A percentile compares a stretch with the other conserved stretches of the same genome.
phyloP scores from a whole-genome alignment of 148 eudicot genomes.

The Arctostaphylos glauca region DNA sequence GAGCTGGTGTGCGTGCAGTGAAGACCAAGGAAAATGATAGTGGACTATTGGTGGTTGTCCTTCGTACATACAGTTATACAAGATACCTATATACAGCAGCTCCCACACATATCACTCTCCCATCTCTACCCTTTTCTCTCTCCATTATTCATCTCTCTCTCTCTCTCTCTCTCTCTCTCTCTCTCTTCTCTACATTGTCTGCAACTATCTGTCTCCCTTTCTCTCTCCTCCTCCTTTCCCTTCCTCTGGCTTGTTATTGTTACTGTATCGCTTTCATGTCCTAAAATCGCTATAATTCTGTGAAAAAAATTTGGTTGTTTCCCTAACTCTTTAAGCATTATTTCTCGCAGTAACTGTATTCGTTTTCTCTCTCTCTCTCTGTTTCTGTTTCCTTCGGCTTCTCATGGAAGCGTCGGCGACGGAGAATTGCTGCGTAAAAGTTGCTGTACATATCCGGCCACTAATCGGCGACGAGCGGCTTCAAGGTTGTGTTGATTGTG shows the following conservation, averaged over 20 bases:
- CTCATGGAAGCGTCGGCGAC: slow-evolving; percentile 43
- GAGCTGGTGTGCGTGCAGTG: slow-evolving; percentile 22
- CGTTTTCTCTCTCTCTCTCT: slow-evolving; percentile 11
- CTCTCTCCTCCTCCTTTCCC: not conserved
- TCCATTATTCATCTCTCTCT: slow-evolving; percentile 27
- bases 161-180: slow-evolving; percentile 25
- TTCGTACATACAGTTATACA: slow-evolving; percentile 3
- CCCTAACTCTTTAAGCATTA: not conserved
- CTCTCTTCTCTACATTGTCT: slow-evolving; percentile 16
- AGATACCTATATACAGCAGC: not conserved
- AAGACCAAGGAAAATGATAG: slow-evolving; percentile 32
- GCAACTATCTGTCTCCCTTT: slow-evolving; percentile 23
- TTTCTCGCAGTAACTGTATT: slow-evolving; percentile 6
- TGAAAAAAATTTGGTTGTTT: slow-evolving; percentile 9
- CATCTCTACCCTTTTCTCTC: slow-evolving; percentile 14
- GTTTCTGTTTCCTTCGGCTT: slow-evolving; percentile 13
- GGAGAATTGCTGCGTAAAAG: slow-evolving; percentile 91
- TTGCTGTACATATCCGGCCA: slow-evolving; percentile 87
- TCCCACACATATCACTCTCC: not conserved
- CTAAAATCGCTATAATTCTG: slow-evolving; percentile 20
- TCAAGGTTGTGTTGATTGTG: slow-evolving; percentile 94
- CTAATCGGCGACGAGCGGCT: slow-evolving; percentile 85
- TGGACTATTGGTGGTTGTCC: slow-evolving; percentile 16
- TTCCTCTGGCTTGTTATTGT: slow-evolving; percentile 23
- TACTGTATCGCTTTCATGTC: slow-evolving; percentile 38